A percentile compares a stretch with the other conserved stretches of the same genome.
Conservation (phyloP, 2,329 filamentous ascomycete genomes). For the Nemania serpens region DNA sequence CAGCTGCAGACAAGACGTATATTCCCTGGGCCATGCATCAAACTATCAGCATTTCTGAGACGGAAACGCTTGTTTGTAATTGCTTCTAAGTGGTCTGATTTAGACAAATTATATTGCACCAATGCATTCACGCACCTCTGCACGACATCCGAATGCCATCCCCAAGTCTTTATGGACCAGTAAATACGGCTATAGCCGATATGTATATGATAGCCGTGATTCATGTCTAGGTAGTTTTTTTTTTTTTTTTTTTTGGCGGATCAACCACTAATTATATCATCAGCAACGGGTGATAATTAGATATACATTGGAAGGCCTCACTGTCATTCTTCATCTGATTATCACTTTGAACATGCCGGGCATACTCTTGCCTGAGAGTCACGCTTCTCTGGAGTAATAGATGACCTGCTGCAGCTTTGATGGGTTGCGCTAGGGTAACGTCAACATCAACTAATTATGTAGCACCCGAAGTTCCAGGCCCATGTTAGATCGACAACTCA, state of each 20-base stretch:
- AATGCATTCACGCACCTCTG: too few species aligned
- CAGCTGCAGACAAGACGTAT: background rate
- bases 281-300: background rate
- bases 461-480: conserved; percentile 38
- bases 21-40: too few species aligned
- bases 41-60: too few species aligned
- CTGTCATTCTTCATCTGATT: background rate
- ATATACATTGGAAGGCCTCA: conserved; percentile 1
- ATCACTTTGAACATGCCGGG: background rate
- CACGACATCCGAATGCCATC: background rate
- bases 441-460: conserved; percentile 35
- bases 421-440: conserved; percentile 24
- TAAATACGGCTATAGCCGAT: too few species aligned
- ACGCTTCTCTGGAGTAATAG: conserved; percentile 27
- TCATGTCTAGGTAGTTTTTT: background rate
- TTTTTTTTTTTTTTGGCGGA: background rate
- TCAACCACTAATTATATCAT: background rate
- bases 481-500: conserved; percentile 33
- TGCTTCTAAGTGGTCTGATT: too few species aligned
- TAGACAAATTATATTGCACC: too few species aligned
- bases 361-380: background rate
- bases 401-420: conserved; percentile 30
- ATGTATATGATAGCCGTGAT: background rate
- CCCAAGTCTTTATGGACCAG: background rate
- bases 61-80: too few species aligned